phyloP scores from a whole-genome alignment of 768 basidiomycete species.

The Lactarius sp. region DNA sequence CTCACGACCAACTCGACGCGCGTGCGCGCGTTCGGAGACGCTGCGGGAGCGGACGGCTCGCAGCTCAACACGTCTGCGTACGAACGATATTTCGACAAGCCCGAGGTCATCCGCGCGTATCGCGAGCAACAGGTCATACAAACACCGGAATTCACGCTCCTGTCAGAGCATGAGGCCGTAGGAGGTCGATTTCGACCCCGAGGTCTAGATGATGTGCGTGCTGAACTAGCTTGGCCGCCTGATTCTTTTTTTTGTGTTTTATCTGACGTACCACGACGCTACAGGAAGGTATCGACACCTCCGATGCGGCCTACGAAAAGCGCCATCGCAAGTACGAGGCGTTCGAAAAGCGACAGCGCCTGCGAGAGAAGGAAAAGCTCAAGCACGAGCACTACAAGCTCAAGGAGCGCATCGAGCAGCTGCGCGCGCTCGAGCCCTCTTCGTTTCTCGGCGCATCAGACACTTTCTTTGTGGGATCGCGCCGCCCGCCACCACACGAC shows the following conservation, averaged over 20 bases:
- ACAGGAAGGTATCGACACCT: slow-evolving; percentile 60
- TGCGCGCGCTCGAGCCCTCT: slow-evolving; percentile 64
- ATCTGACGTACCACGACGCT: slow-evolving; percentile 9
- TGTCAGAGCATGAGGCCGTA: slow-evolving; percentile 48
- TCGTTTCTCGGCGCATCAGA: slow-evolving; percentile 64
- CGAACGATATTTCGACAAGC: slow-evolving; percentile 71
- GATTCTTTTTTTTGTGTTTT: slow-evolving; percentile 7
- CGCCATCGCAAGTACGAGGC: slow-evolving; percentile 84
- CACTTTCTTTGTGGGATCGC: slow-evolving; percentile 41
- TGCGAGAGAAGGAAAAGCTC: slow-evolving; percentile 88
- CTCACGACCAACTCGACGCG: slow-evolving; percentile 67
- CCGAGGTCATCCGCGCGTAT: slow-evolving; percentile 69
- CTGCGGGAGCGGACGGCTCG: slow-evolving; percentile 34
- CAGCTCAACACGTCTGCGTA: slow-evolving; percentile 55
- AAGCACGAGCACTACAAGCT: slow-evolving; percentile 91
- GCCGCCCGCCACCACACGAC: slow-evolving; percentile 37
- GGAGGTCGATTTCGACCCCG: slow-evolving; percentile 69
- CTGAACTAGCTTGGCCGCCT: background rate
- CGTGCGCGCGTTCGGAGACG: slow-evolving; percentile 38
- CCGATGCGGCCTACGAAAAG: slow-evolving; percentile 75
- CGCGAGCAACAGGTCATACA: slow-evolving; percentile 68
- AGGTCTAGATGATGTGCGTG: slow-evolving; percentile 63
- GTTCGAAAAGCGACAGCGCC: slow-evolving; percentile 78
- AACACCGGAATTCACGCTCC: slow-evolving; percentile 61
- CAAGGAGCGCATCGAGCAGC: slow-evolving; percentile 81